Evolutionary conservation across 2,329 filamentous ascomycete genomes (phyloP).

Genomic region (Penicillium sp.): DNA sequence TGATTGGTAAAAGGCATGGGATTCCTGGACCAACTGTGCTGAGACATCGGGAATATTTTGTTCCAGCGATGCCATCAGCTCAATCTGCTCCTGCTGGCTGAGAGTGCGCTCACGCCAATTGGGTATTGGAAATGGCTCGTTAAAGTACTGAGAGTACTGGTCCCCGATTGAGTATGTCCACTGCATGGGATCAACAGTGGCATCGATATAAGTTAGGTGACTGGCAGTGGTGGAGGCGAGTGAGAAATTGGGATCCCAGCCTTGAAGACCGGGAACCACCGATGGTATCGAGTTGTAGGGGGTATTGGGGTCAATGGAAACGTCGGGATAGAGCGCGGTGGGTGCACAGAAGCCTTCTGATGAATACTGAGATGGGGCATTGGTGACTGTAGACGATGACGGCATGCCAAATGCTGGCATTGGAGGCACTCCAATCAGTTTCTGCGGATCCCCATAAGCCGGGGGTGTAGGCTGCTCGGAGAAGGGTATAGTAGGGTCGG

Average conservation of each 20-base stretch:
- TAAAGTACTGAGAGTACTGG: slow-evolving; percentile 50
- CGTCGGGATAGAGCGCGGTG: slow-evolving; percentile 23
- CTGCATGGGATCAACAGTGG: slow-evolving; percentile 40
- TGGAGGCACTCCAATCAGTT: slow-evolving; percentile 17
- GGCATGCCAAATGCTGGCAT: slow-evolving; percentile 18
- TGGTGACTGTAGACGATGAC: slow-evolving; percentile 11
- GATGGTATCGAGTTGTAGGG: slow-evolving; percentile 44
- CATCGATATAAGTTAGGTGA: slow-evolving; percentile 37
- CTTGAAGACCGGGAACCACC: slow-evolving; percentile 40
- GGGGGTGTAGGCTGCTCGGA: slow-evolving; percentile 22
- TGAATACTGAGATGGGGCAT: slow-evolving; percentile 20
- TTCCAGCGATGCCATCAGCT: slow-evolving; percentile 79
- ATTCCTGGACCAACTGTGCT: slow-evolving; percentile 39
- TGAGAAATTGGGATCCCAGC: slow-evolving; percentile 44
- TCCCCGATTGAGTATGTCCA: slow-evolving; percentile 47
- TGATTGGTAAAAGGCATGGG: slow-evolving; percentile 44
- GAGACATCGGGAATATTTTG: slow-evolving; percentile 52
- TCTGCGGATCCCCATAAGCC: slow-evolving; percentile 18
- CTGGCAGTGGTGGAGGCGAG: slow-evolving; percentile 38
- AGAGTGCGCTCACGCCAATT: slow-evolving; percentile 64
- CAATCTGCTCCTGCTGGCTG: slow-evolving; percentile 77
- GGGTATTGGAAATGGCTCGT: slow-evolving; percentile 47
- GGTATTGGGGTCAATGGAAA: slow-evolving; percentile 38
- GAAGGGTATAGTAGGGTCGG: slow-evolving; percentile 31
- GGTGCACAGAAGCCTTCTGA: slow-evolving; percentile 16